These are phyloP conservation scores for Arthrobotrys conoides DNA, from an alignment of 2,329 filamentous ascomycete species.

Conservation along the genomic window DNA sequence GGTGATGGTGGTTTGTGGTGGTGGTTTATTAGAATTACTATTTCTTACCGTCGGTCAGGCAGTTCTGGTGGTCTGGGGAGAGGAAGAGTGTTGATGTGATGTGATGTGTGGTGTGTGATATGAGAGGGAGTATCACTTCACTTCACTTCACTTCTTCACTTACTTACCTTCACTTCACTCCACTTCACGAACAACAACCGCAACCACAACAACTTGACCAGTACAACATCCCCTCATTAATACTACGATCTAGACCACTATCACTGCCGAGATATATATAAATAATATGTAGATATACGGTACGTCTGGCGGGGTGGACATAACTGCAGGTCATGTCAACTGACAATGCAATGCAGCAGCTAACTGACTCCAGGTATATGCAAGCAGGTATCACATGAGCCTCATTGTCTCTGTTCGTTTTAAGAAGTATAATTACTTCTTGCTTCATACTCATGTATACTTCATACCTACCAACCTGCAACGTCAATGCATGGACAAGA, in stretches of 20 bases:
- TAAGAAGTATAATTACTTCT: background rate
- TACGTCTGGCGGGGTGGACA: background rate
- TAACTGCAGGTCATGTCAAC: conserved; percentile 1
- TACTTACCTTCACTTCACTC: too few species aligned
- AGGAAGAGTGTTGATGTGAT: background rate
- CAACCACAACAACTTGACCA: background rate
- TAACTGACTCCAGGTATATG: background rate
- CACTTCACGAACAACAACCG: background rate
- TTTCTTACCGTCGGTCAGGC: background rate
- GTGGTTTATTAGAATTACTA: conserved; percentile 26
- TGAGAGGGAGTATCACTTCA: too few species aligned
- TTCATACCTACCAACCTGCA: too few species aligned
- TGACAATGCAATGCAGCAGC: background rate
- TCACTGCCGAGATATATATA: too few species aligned
- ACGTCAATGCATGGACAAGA: too few species aligned
- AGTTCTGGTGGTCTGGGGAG: background rate
- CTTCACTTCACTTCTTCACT: too few species aligned
- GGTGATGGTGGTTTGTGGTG: conserved; percentile 20
- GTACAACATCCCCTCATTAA: background rate
- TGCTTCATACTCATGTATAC: background rate
- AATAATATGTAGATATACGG: background rate
- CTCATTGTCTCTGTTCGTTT: background rate
- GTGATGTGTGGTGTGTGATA: too few species aligned
- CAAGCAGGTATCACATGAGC: conserved; percentile 3
- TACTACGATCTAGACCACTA: background rate